Conservation (phyloP, 495 filamentous ascomycete species). For the Penicillium coffeae region DNA sequence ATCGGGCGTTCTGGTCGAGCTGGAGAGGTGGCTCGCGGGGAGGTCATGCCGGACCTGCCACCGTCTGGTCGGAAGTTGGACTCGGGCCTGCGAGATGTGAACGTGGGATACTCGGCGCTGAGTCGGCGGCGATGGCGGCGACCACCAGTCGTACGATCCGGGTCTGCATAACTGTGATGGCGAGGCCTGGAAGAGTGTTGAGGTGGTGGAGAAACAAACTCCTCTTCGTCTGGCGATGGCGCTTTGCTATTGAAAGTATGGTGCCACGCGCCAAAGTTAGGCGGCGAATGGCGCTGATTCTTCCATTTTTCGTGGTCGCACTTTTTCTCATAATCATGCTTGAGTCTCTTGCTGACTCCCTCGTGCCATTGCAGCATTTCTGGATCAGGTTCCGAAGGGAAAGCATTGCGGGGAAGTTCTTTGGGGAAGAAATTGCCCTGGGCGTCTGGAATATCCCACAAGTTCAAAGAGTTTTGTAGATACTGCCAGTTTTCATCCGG, state of each 20-base stretch:
- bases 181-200: constrained; percentile 16
- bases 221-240: constrained; percentile 25
- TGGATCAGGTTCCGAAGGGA: constrained; percentile 69
- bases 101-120: constrained; percentile 27
- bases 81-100: constrained; percentile 19
- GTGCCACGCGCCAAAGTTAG: constrained; percentile 32
- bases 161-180: constrained; percentile 18
- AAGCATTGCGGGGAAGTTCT: constrained; percentile 67
- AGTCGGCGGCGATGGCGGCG: constrained; percentile 20
- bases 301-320: constrained; percentile 39
- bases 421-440: constrained; percentile 74
- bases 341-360: constrained; percentile 48
- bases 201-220: constrained; percentile 18
- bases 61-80: constrained; percentile 11
- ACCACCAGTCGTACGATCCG: constrained; percentile 15
- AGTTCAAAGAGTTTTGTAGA: constrained; percentile 71
- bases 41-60: constrained; percentile 18
- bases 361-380: constrained; percentile 86
- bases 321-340: constrained; percentile 41
- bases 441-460: constrained; percentile 72
- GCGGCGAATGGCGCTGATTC: constrained; percentile 26
- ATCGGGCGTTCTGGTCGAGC: constrained; percentile 16
- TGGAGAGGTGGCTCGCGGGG: constrained; percentile 33
- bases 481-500: constrained; percentile 85
- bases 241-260: constrained; percentile 33